Conservation (phyloP, 768 basidiomycete species). For the Mycena sanguinolenta region DNA sequence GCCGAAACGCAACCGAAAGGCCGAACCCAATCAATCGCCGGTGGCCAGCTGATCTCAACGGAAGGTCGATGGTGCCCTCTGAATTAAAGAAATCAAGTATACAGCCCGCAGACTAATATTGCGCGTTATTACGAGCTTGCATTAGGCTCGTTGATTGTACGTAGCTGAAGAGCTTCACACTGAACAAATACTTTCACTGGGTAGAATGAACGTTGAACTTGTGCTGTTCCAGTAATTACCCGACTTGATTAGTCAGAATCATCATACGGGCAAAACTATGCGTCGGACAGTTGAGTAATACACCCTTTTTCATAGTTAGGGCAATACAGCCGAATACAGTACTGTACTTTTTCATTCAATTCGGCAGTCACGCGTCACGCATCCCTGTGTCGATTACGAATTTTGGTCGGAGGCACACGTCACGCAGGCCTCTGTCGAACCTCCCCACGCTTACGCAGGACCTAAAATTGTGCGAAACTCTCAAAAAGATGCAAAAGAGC, state of each 20-base stretch:
- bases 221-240: constrained; percentile 7
- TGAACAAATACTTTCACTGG: constrained; percentile 17
- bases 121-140: constrained; percentile 28
- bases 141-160: constrained; percentile 26
- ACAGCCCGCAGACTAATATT: constrained; percentile 23
- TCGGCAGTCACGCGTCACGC: too few species aligned
- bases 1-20: constrained; percentile 18
- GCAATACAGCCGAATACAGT: too few species aligned
- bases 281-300: too few species aligned
- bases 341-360: too few species aligned
- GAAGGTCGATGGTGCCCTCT: constrained; percentile 21
- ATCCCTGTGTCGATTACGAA: too few species aligned
- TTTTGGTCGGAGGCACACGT: too few species aligned
- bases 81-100: constrained; percentile 24
- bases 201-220: constrained; percentile 13
- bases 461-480: too few species aligned
- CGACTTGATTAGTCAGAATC: constrained; percentile 14
- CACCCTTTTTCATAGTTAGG: too few species aligned
- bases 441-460: too few species aligned
- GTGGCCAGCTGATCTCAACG: constrained; percentile 22
- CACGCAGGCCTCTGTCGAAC: too few species aligned
- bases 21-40: constrained; percentile 21
- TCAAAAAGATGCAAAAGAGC: too few species aligned
- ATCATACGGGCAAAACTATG: constrained; percentile 10
- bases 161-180: constrained; percentile 23